Evolutionary conservation across 192 early-diverging fungal species (phyloP).

Genomic region (Coemansia sp.): DNA sequence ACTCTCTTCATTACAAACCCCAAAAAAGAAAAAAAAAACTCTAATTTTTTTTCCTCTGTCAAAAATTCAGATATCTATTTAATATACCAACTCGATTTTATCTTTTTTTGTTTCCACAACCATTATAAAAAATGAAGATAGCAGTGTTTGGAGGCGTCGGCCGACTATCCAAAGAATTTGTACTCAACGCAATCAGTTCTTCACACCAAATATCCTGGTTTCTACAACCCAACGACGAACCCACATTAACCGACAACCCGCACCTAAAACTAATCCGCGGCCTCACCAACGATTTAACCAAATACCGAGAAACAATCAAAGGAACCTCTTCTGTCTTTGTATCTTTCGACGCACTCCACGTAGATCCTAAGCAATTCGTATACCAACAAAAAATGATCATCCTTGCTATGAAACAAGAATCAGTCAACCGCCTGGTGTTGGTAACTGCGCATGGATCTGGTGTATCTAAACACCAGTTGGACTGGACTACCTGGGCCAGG

Average conservation of each 20-base stretch:
- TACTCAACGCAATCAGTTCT: constrained; percentile 23
- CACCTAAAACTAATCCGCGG: constrained; percentile 28
- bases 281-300: constrained; percentile 13
- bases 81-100: too few relatives aligned
- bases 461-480: constrained; percentile 23
- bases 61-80: too few relatives aligned
- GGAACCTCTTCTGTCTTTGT: constrained; percentile 33
- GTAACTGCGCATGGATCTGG: constrained; percentile 41
- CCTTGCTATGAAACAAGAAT: constrained; percentile 24
- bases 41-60: too few relatives aligned
- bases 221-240: constrained; percentile 17
- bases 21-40: too few relatives aligned
- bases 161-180: constrained; percentile 26
- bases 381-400: constrained; percentile 33
- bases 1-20: too few relatives aligned
- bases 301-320: constrained; percentile 21
- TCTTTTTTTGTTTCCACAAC: too few relatives aligned
- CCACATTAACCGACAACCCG: constrained; percentile 12
- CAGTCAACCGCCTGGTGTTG: constrained; percentile 20
- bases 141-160: constrained; percentile 44
- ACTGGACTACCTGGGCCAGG: constrained; percentile 31
- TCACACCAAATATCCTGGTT: constrained; percentile 36
- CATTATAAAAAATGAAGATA: constrained; percentile 32
- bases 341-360: constrained; percentile 23
- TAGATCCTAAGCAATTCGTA: constrained; percentile 16